phyloP scores from a whole-genome alignment of 805 yeast genomes.

The Komagataella populi region DNA sequence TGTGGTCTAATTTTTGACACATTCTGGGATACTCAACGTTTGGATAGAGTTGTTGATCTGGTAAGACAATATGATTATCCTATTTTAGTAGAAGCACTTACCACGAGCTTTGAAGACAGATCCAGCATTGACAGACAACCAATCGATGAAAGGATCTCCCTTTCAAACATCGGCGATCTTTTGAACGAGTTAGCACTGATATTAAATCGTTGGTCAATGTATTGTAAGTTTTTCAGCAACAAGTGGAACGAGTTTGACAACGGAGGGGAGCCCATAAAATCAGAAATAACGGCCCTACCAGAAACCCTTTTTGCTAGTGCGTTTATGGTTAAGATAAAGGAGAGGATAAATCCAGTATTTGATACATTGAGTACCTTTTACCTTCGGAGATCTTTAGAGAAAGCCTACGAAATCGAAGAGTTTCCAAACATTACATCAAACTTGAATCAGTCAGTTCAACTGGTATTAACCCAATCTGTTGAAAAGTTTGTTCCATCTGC shows the following conservation, averaged over 20 bases:
- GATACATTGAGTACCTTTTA: slow-evolving; percentile 53
- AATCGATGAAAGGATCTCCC: slow-evolving; percentile 23
- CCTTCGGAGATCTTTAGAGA: slow-evolving; percentile 66
- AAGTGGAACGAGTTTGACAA: slow-evolving; percentile 42
- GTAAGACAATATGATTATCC: slow-evolving; percentile 43
- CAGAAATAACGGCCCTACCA: slow-evolving; percentile 21
- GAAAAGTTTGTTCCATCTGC: slow-evolving; percentile 5
- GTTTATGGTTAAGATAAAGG: slow-evolving; percentile 40
- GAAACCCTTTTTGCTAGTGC: slow-evolving; percentile 36
- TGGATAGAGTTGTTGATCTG: slow-evolving; percentile 42
- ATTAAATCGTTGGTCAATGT: slow-evolving; percentile 76
- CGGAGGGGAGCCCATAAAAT: slow-evolving; percentile 5
- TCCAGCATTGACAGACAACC: slow-evolving; percentile 6
- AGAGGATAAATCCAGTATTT: slow-evolving; percentile 44
- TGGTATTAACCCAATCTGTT: slow-evolving; percentile 8
- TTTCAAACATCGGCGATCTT: slow-evolving; percentile 54
- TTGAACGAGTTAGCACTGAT: slow-evolving; percentile 63
- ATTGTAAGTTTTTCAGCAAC: slow-evolving; percentile 55
- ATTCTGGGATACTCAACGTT: slow-evolving; percentile 57
- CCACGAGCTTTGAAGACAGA: neutral
- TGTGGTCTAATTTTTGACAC: slow-evolving; percentile 81
- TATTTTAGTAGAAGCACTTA: slow-evolving; percentile 18
- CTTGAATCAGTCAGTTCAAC: slow-evolving; percentile 15
- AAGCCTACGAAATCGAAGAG: slow-evolving; percentile 70
- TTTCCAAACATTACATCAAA: slow-evolving; percentile 40